Base-by-base conservation (phyloP, 2,329 filamentous ascomycete genomes). In the Colletotrichum sp. region DNA sequence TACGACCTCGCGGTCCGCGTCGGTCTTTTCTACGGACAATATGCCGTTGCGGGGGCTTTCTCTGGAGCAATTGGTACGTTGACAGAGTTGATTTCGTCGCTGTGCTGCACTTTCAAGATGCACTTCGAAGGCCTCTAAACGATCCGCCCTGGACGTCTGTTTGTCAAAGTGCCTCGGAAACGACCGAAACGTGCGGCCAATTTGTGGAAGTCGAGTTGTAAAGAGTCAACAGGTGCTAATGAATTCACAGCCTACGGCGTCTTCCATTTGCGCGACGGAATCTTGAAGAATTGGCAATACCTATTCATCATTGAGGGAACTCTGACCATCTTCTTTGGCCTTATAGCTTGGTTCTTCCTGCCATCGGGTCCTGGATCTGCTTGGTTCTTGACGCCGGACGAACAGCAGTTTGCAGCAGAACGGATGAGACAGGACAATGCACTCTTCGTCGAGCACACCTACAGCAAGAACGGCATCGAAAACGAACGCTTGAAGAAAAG, bases 11-110 rank as follows among this genome's bases (percentile, higher is more conserved):
- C 86, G 6, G 85, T 86, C 18, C 85, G 90, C 2, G 81, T 92
- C 21, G 89, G 86, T 6, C 81, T 91, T 55, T 92, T 92, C 79
- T 92, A 90, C 77, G 89, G 90, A 9, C 89, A 91, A 80, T 89
- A 88, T 72, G 89, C 89, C 3, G 84, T 92, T 9, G 89, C 90
- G 5, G 89, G 88, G 8, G 90, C 90, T 1, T 84, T 92, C 39
- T 90, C 89, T n/a, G 90, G 90, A 3, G 78, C 90, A 5, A 82
- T 92, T 43, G 79, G 82, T 78, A 67, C 21, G 70, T 68, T 26
- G 16, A 16, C 69, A 10, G n/a, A 32, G 18, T 6, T 28, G 32
- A 13, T 60, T 48, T 13, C 24, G 39, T 61, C 24, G 48, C 18
- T 61, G 16, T n/a, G 8, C 26, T 30, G 30, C 10, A 61, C 3